A percentile compares a stretch with the other conserved stretches of the same genome.
Evolutionary conservation across 2,329 filamentous ascomycete species (phyloP).

Genomic region (Diatrype stigma): DNA sequence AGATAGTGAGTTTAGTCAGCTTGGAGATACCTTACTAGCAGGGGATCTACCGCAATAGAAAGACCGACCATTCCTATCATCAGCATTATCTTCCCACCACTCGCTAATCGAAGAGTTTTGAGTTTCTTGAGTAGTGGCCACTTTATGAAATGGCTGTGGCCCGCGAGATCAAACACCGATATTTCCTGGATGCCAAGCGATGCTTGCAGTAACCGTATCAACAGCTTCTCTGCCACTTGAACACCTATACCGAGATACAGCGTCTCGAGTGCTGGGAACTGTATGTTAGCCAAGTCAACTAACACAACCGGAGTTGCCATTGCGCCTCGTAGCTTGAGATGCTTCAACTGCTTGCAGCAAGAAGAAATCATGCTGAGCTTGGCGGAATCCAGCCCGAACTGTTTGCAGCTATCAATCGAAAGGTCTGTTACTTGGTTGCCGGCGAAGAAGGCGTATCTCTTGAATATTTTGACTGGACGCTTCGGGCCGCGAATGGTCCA

Average conservation of each 20-base stretch:
- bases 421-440: conserved; percentile 11
- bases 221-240: neutral
- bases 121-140: neutral
- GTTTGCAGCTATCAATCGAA: conserved; percentile 8
- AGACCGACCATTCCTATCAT: neutral
- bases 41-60: neutral
- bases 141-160: neutral
- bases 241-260: conserved; percentile 6
- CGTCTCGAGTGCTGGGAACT: conserved; percentile 9
- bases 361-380: conserved; percentile 5
- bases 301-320: neutral
- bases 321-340: conserved; percentile 14
- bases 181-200: neutral
- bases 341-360: conserved; percentile 10
- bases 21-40: conserved; percentile 16
- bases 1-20: conserved; percentile 4
- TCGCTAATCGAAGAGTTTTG: neutral
- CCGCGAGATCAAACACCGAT: neutral
- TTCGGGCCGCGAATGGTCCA: neutral
- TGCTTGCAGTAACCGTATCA: neutral
- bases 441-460: conserved; percentile 8
- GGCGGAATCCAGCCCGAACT: conserved; percentile 8
- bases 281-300: neutral
- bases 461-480: conserved; percentile 6
- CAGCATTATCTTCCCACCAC: neutral